Evolutionary conservation across 2,329 filamentous ascomycete genomes (phyloP), one percentile per base, ranked within the genome.

Genomic region (Periconia digitata): DNA sequence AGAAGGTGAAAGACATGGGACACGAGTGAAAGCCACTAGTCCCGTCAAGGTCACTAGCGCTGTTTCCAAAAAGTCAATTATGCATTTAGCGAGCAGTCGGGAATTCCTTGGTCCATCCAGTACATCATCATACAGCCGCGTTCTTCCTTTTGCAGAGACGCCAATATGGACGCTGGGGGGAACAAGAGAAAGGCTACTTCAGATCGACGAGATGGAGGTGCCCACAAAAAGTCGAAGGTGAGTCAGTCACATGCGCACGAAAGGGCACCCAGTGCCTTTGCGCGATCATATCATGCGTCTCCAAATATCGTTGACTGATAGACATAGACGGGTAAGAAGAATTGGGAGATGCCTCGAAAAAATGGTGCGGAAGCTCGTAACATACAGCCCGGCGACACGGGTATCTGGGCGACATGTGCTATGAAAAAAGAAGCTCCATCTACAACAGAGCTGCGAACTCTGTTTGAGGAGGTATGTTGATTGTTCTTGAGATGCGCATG

Each of bases 391-490:
- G 87, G 87, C 5, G 86, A 91, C 61, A 76, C 79, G 44, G 89
- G 89, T 5, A 84, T 92, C 49, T 92, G 87, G 87, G 85, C 86
- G 22, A 91, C 88, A 0, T 92, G 87, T 66, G 83, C 86, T 43
- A 81, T 86, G 64, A 82, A 83, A 55, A 86, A 87, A 74, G 87
- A 89, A 70, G 77, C 76, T 36, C 86, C 85, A 69, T 86, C 87
- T 13, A 79, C 87, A 2, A 75, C 78, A 42, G 89, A 92, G 66
- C 77, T 91, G 53, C 78, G 77, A 48, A 72, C 80, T 49, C 72
- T 91, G 18, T 87, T 90, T 61, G 78, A 85, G 37, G 79, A 87
- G 74, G 85, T 88, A 71, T 51, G 75, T 64, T 15, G 36, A 17
- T 40, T 46, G 42, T 36, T 46, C 39, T 35, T 17, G 27, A 3